Percentiles rank a stretch among this genome's conserved stretches.
These are phyloP conservation scores for Plasmodium falciparum DNA, from an alignment of 169 alveolate genomes.

Conservation along the genomic window DNA sequence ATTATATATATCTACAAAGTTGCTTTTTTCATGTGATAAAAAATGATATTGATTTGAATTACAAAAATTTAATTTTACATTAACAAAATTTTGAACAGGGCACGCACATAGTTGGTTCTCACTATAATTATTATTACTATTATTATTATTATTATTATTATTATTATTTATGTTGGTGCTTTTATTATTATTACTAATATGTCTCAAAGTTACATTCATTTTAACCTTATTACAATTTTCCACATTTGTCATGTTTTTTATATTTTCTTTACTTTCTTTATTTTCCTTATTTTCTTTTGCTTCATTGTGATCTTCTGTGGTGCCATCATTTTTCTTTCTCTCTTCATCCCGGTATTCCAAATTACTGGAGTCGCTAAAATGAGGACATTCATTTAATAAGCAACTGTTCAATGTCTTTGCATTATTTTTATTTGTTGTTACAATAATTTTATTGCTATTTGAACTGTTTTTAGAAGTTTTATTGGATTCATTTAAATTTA, in stretches of 20 bases:
- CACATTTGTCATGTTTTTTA: not conserved
- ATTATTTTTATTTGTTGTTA: not conserved
- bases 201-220: too few species aligned
- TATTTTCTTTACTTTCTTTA: constrained; percentile 11
- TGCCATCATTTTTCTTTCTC: not conserved
- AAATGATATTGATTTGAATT: constrained; percentile 41
- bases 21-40: constrained; percentile 31
- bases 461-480: not conserved
- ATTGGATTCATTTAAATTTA: constrained; percentile 20
- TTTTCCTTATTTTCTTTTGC: constrained; percentile 12
- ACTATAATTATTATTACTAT: not conserved
- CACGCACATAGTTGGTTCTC: constrained; percentile 14
- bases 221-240: constrained; percentile 1
- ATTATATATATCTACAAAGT: constrained; percentile 37
- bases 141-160: not conserved
- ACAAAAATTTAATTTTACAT: constrained; percentile 24
- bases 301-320: not conserved
- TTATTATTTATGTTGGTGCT: not conserved
- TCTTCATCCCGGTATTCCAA: not conserved
- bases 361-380: not conserved
- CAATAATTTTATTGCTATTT: not conserved
- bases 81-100: constrained; percentile 42
- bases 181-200: too few species aligned
- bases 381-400: too few species aligned
- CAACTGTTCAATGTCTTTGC: too few species aligned